Conservation (phyloP, 352 stramenopile genomes). For the Pythium sp. region DNA sequence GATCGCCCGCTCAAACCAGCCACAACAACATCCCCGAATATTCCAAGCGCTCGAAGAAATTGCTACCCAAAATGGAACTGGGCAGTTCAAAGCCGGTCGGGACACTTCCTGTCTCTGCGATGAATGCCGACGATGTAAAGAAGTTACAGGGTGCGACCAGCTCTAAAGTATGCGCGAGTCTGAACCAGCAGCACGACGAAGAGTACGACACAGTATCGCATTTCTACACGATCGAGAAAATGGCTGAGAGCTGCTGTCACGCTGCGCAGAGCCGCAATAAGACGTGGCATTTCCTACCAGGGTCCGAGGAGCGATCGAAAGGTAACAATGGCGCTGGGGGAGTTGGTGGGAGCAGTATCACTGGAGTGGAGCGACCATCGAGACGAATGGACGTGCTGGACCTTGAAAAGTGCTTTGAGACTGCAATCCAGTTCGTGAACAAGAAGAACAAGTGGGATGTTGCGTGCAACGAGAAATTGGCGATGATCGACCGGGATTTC, state of each 20-base stretch:
- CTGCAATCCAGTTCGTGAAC: conserved; percentile 56
- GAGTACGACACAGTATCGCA: conserved; percentile 48
- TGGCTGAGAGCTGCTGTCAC: conserved; percentile 68
- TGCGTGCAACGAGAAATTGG: conserved; percentile 38
- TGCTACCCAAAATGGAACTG: conserved; percentile 20
- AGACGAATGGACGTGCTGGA: conserved; percentile 66
- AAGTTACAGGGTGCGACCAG: neutral
- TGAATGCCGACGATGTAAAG: conserved; percentile 10
- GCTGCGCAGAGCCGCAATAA: conserved; percentile 67
- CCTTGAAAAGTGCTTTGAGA: conserved; percentile 66
- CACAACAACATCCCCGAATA: conserved; percentile 3
- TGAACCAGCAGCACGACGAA: conserved; percentile 22
- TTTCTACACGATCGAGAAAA: conserved; percentile 79
- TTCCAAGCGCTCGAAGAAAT: conserved; percentile 15
- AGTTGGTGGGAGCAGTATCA: conserved; percentile 39
- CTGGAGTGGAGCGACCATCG: conserved; percentile 55
- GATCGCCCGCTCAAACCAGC: conserved; percentile 4
- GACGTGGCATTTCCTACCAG: conserved; percentile 72
- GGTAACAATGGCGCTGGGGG: conserved; percentile 36
- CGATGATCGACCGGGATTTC: conserved; percentile 68
- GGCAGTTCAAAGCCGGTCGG: neutral
- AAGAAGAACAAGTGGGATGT: conserved; percentile 48
- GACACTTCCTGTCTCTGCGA: neutral
- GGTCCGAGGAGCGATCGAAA: conserved; percentile 58
- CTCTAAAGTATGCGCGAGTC: conserved; percentile 13